These are phyloP conservation scores for Suhomyces faveliae DNA, from an alignment of 805 yeast genomes.

Conservation along the genomic window DNA sequence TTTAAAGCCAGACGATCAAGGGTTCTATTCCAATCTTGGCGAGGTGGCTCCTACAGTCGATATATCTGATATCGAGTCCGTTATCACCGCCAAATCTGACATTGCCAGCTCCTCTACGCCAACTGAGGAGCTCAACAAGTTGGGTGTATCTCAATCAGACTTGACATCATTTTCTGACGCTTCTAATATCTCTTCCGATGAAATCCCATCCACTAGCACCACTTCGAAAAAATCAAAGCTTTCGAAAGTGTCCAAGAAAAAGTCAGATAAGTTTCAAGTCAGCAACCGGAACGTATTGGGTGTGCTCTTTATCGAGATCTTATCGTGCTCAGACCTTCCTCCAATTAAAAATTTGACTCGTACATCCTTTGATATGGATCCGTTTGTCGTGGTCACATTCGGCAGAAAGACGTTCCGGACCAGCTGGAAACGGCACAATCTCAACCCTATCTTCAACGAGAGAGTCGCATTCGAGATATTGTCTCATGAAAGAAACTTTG, in stretches of 20 bases:
- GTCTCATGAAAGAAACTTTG: conserved; percentile 61
- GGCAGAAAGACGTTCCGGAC: conserved; percentile 87
- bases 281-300: conserved; percentile 52
- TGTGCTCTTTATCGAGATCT: conserved; percentile 72
- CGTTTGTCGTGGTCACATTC: conserved; percentile 87
- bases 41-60: conserved; percentile 20
- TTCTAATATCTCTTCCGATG: conserved; percentile 15
- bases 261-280: conserved; percentile 31
- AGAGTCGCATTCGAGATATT: conserved; percentile 74
- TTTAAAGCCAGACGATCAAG: conserved; percentile 36
- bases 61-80: conserved; percentile 33
- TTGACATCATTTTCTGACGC: conserved; percentile 20
- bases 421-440: conserved; percentile 75
- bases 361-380: conserved; percentile 92
- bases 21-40: conserved; percentile 32
- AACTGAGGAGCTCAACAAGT: background rate
- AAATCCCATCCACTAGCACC: no score
- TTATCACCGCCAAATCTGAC: conserved; percentile 1
- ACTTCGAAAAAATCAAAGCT: conserved; percentile 15
- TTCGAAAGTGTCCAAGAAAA: conserved; percentile 7
- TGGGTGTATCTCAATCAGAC: conserved; percentile 11
- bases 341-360: conserved; percentile 68
- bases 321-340: conserved; percentile 75
- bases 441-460: conserved; percentile 82
- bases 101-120: background rate